Conservation (phyloP, 768 basidiomycete species). For the Lentinula raphanica region DNA sequence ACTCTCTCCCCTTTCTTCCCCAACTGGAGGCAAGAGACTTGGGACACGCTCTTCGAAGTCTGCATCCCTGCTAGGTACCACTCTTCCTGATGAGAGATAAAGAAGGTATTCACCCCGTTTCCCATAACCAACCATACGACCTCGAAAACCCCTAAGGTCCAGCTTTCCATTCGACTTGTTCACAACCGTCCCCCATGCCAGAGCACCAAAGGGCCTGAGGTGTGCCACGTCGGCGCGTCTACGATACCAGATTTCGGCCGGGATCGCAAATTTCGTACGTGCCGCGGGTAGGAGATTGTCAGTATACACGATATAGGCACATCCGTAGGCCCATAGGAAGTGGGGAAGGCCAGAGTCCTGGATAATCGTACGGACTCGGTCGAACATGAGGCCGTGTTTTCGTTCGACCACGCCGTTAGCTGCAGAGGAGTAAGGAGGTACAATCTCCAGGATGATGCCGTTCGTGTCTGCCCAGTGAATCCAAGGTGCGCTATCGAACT, state of each 20-base stretch:
- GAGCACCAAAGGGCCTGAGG: background rate
- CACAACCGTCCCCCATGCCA: background rate
- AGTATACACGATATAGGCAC: background rate
- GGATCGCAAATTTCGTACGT: background rate
- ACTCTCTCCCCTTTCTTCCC: background rate
- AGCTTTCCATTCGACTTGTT: background rate
- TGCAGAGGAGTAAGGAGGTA: slow-evolving; percentile 18
- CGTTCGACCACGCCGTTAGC: slow-evolving; percentile 23
- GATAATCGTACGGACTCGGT: background rate
- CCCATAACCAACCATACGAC: background rate
- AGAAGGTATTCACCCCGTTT: background rate
- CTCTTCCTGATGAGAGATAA: background rate
- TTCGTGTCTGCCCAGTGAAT: background rate
- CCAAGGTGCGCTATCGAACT: slow-evolving; percentile 13
- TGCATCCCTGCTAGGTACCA: background rate
- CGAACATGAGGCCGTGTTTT: background rate
- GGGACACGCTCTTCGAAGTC: background rate
- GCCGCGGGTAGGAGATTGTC: background rate
- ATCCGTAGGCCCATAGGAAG: background rate
- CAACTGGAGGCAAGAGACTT: background rate
- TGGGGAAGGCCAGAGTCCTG: background rate
- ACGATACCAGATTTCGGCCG: background rate
- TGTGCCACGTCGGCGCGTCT: background rate
- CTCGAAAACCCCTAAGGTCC: background rate
- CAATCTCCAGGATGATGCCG: slow-evolving; percentile 17